Base-by-base conservation (phyloP, 2,329 filamentous ascomycete species). In the Fragosphaeria purpurea region DNA sequence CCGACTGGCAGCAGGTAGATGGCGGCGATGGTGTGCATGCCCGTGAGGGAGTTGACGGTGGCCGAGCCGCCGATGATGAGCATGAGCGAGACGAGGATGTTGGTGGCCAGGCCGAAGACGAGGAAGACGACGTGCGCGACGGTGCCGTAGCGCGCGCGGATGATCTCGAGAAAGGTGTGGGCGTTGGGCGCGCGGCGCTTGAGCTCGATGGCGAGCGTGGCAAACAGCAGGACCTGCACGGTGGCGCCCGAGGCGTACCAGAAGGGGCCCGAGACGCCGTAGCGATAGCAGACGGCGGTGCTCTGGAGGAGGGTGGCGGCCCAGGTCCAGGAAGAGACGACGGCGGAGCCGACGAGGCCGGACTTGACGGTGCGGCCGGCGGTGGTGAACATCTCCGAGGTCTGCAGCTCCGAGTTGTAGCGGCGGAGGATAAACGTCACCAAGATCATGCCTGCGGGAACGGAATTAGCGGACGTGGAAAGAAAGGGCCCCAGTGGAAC, bases 311-410 rank as follows among this genome's bases (percentile, higher is more conserved):
- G 72, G 0, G 87, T 93, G 30, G 87, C 88, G 0, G 88, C 88
- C 88, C 88, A 95, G 0, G 89, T 95, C 89, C 90, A 95, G 5
- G 85, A 89, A 12, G 85, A 90, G 4, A 95, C 88, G n/a, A 95
- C 89, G 12, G 88, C 89, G 5, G 87, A 86, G 9, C 87, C 86
- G 1, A 95, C 88, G 11, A 95, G 74, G 42, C 89, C 90, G 7
- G 87, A 89, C 63, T 95, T 95, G 57, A 95, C 87, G 1, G 86
- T 89, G 55, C 90, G 76, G 13, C 88, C 88, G 46, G 89, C 89
- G 0, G 89, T 95, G 56, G 79, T 89, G 73, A 95, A 95, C 80
- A 89, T 93, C 69, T 95, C 89, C 0, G 86, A 90, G 0, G 90
- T 95, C 65, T 95, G 88, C 4, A 90, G 72, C 65, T 93, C 88